Conservation (phyloP, 2,329 filamentous ascomycete species). For the Diaporthe helianthi region DNA sequence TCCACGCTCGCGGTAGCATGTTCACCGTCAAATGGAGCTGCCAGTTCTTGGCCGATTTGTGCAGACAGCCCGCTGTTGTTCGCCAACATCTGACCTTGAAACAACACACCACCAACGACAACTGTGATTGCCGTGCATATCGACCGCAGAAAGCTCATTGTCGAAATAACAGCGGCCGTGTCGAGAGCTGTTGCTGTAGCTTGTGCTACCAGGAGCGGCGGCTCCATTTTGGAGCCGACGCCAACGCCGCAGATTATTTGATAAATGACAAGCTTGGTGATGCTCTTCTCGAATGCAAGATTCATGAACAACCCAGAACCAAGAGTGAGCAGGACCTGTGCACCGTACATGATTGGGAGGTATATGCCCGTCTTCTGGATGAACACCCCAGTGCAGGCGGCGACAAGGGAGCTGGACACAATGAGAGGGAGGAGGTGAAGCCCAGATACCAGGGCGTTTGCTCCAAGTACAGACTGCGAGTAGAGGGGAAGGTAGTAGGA, state of each 20-base stretch:
- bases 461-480: conserved; percentile 78
- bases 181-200: conserved; percentile 66
- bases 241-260: conserved; percentile 70
- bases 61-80: conserved; percentile 56
- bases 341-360: conserved; percentile 64
- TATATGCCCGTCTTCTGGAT: conserved; percentile 73
- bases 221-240: conserved; percentile 71
- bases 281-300: conserved; percentile 62
- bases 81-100: conserved; percentile 75
- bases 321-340: conserved; percentile 65
- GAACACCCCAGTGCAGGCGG: conserved; percentile 61
- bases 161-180: conserved; percentile 72
- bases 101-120: conserved; percentile 79
- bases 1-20: conserved; percentile 9
- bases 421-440: conserved; percentile 77
- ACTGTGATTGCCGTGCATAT: conserved; percentile 72
- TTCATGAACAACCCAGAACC: conserved; percentile 71
- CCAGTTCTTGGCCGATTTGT: conserved; percentile 51
- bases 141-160: conserved; percentile 72
- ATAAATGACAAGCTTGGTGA: conserved; percentile 64
- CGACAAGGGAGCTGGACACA: conserved; percentile 69
- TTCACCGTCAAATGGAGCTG: not conserved
- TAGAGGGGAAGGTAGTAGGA: conserved; percentile 86
- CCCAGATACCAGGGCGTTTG: conserved; percentile 73
- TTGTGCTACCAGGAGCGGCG: conserved; percentile 72